Conservation (phyloP, 2,329 filamentous ascomycete genomes). For the Colletotrichum sublineola region DNA sequence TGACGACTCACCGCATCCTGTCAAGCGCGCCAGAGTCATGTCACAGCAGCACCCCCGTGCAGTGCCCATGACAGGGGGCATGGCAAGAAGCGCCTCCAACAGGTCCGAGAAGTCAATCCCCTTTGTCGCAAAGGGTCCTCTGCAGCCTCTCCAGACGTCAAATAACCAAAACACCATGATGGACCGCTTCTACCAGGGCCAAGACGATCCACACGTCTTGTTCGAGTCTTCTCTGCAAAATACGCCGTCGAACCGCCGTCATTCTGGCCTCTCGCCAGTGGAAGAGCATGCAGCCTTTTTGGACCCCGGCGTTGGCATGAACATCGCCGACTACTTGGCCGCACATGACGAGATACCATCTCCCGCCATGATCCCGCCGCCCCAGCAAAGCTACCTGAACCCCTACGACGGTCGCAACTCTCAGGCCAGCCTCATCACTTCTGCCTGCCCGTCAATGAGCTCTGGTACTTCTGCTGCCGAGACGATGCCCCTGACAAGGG, state of each 20-base stretch:
- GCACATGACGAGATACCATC: constrained; percentile 46
- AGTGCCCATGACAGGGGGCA: constrained; percentile 39
- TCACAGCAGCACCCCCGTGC: constrained; percentile 48
- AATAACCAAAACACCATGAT: constrained; percentile 45
- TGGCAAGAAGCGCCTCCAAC: constrained; percentile 56
- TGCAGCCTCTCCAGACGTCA: constrained; percentile 50
- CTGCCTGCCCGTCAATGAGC: constrained; percentile 59
- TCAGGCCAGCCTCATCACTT: constrained; percentile 48
- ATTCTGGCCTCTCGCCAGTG: constrained; percentile 51
- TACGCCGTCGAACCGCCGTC: constrained; percentile 46
- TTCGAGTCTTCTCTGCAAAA: constrained; percentile 45
- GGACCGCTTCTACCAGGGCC: constrained; percentile 50
- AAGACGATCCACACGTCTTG: constrained; percentile 49
- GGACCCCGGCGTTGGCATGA: constrained; percentile 51
- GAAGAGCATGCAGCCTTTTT: constrained; percentile 51
- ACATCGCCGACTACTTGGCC: constrained; percentile 56
- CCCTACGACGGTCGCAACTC: constrained; percentile 43
- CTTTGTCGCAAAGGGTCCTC: constrained; percentile 53
- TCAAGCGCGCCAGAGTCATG: constrained; percentile 53
- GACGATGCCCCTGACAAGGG: constrained; percentile 57
- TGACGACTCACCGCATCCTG: constrained; percentile 46
- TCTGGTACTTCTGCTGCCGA: constrained; percentile 57
- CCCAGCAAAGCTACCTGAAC: constrained; percentile 44
- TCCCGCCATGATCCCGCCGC: constrained; percentile 45
- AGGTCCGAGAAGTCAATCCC: constrained; percentile 56